These are phyloP conservation scores for Fusarium sp. DNA, from an alignment of 2,329 filamentous ascomycete genomes.

Conservation along the genomic window DNA sequence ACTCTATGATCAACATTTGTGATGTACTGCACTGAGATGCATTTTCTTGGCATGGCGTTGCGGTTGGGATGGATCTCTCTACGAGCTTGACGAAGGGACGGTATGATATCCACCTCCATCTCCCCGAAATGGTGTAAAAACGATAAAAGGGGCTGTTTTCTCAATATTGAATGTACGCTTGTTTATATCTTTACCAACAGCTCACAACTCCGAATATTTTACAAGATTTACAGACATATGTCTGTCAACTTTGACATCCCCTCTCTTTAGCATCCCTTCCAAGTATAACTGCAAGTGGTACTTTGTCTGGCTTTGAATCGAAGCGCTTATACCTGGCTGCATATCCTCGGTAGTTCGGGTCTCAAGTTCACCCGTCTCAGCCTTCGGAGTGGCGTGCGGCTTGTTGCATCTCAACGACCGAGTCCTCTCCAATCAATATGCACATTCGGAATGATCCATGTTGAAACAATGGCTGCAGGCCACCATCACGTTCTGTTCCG, in stretches of 20 bases:
- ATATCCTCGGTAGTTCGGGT: slow-evolving; percentile 30
- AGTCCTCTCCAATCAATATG: slow-evolving; percentile 21
- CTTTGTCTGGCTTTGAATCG: neutral
- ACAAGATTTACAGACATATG: slow-evolving; percentile 1
- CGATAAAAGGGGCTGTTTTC: slow-evolving; percentile 25
- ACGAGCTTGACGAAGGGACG: slow-evolving; percentile 58
- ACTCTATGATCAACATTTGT: slow-evolving; percentile 35
- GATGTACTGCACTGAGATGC: slow-evolving; percentile 43
- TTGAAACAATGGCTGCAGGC: slow-evolving; percentile 42
- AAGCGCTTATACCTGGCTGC: neutral
- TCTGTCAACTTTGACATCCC: neutral
- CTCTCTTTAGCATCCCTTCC: neutral
- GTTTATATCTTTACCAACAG: slow-evolving; percentile 30
- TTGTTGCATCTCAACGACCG: slow-evolving; percentile 37
- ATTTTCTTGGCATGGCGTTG: slow-evolving; percentile 56
- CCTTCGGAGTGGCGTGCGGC: slow-evolving; percentile 42
- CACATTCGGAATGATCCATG: slow-evolving; percentile 42
- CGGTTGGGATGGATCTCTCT: slow-evolving; percentile 54
- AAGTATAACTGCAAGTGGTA: neutral
- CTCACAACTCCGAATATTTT: slow-evolving; percentile 38
- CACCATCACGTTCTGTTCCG: slow-evolving; percentile 28
- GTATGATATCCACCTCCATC: slow-evolving; percentile 59
- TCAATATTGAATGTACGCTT: slow-evolving; percentile 46
- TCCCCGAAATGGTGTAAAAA: slow-evolving; percentile 42
- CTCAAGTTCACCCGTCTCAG: slow-evolving; percentile 17